phyloP scores from a whole-genome alignment of 345 rosid genomes.

The Combretum micranthum region DNA sequence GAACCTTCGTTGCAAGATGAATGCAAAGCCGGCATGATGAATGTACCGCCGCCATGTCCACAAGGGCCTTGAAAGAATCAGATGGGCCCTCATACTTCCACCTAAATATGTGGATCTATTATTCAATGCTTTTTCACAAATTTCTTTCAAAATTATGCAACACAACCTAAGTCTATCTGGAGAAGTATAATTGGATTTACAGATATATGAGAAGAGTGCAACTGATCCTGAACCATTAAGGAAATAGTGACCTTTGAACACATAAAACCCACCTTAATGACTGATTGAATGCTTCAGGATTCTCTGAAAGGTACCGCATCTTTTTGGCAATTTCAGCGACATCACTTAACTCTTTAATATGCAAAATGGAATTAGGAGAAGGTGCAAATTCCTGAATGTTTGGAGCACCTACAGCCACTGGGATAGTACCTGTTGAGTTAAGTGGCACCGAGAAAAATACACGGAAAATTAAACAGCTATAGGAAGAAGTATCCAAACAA shows the following conservation, averaged over 20 bases:
- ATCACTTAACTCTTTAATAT: conserved; percentile 56
- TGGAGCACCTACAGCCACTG: conserved; percentile 92
- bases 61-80: conserved; percentile 89
- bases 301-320: conserved; percentile 67
- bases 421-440: conserved; percentile 58
- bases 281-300: conserved; percentile 65
- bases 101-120: conserved; percentile 26
- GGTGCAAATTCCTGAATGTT: conserved; percentile 90
- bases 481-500: neutral
- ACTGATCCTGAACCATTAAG: neutral
- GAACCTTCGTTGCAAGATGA: conserved; percentile 65
- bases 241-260: neutral
- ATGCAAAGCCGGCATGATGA: conserved; percentile 99
- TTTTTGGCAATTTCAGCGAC: conserved; percentile 53
- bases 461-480: neutral
- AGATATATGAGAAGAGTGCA: neutral
- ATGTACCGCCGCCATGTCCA: conserved; percentile 96
- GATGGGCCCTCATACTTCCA: conserved; percentile 98
- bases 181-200: neutral
- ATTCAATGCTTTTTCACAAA: neutral
- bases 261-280: conserved; percentile 45
- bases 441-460: neutral
- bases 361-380: conserved; percentile 47
- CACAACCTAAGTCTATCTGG: neutral
- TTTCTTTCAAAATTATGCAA: neutral